Evolutionary conservation across 495 filamentous ascomycete genomes (phyloP), one percentile per base, ranked within the genome.

Genomic region (Physcia stellaris): DNA sequence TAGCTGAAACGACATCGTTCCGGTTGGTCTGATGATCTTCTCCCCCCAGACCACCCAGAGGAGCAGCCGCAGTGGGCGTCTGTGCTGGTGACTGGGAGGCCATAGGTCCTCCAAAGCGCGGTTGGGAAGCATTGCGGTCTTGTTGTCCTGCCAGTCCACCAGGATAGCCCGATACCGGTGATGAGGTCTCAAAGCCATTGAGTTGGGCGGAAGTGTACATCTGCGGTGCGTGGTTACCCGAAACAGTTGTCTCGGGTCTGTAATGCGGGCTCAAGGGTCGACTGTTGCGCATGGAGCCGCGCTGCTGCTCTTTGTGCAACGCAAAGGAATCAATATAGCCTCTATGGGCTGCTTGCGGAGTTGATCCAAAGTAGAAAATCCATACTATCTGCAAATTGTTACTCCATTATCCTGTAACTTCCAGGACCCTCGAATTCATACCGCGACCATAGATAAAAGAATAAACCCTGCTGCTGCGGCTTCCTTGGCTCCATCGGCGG

Each of bases 301-400:
- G 64, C n/a, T n/a, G n/a, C 21, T 73, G 67, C 48, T 92, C 86
- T 62, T 94, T 95, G 64, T 92, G 72, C 4, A 96, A 68, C 24
- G 92, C 87, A 50, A 94, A 95, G 2, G 88, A 94, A 60, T 99
- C 92, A 44, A 95, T 80, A 54, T 88, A 93, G 27, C 83, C 79
- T 40, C 87, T 83, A 45, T 86, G 83, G 38, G 77, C 67, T n/a
- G 87, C 83, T 37, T 83, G 78, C 4, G 92, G 86, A 2, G 83
- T 77, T 6, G 90, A 94, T 40, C 90, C 90, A 51, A 93, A 99
- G 63, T 96, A 94, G 63, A 94, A 93, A 43, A 96, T 94, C 90
- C 90, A 99, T 33, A 96, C 73, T 51, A 95, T 83, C 88, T 95
- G 51, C n/a, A 6, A 10, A 11, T 12, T 11, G 9, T 10, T 47